Evolutionary conservation across 208 protist genomes (phyloP).

Genomic region (Balamuthia mandrillaris): DNA sequence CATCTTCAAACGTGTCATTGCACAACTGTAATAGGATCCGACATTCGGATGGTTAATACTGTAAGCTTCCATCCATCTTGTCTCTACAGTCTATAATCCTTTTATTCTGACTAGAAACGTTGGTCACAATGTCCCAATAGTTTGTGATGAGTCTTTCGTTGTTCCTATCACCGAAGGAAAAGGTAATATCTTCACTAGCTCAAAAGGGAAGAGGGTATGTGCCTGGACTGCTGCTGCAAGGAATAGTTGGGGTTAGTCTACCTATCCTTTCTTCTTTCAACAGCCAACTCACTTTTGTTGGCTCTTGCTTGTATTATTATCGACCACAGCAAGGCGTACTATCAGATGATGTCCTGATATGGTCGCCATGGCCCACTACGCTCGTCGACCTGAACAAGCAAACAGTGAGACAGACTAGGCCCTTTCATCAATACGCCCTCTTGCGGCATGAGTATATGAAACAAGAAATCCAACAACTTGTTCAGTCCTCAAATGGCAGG

Average conservation of each 20-base stretch:
- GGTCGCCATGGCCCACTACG: neutral
- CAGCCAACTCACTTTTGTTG: neutral
- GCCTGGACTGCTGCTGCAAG: constrained; percentile 32
- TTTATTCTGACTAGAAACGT: neutral
- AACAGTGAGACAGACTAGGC: constrained; percentile 17
- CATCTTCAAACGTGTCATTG: constrained; percentile 25
- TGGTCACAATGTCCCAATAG: neutral
- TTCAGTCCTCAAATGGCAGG: too few relatives aligned
- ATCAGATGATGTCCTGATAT: constrained; percentile 23
- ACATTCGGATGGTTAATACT: neutral
- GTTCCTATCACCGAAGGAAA: neutral
- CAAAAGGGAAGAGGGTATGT: neutral
- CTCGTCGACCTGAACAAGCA: constrained; percentile 26
- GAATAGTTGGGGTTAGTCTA: neutral
- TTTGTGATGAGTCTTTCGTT: constrained; percentile 34
- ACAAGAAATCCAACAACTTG: too few relatives aligned
- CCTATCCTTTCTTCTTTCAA: neutral
- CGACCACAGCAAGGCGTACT: neutral
- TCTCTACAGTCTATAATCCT: neutral
- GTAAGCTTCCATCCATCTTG: neutral
- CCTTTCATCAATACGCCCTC: constrained; percentile 26
- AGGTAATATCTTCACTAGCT: neutral
- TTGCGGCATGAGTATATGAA: neutral
- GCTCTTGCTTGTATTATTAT: neutral
- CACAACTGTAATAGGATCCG: constrained; percentile 25